phyloP scores from a whole-genome alignment of 192 early-diverging fungal species.

The Entomortierella beljakovae region DNA sequence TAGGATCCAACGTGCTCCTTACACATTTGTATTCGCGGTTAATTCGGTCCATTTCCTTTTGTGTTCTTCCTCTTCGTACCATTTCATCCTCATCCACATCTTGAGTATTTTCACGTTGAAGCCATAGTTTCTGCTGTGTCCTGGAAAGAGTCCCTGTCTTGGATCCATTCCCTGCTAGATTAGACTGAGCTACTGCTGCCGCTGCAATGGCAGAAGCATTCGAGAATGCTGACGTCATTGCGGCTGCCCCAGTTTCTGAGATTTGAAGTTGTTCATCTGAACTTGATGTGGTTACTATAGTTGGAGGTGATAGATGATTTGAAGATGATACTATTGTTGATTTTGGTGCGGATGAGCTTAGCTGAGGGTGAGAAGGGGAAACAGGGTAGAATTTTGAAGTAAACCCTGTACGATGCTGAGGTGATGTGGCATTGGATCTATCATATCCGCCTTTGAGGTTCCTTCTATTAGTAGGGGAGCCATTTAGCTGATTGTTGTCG shows the following conservation, averaged over 20 bases:
- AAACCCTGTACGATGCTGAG: conserved; percentile 31
- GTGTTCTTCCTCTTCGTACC: conserved; percentile 37
- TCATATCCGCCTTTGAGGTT: conserved; percentile 11
- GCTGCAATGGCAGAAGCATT: conserved; percentile 41
- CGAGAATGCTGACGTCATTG: conserved; percentile 25
- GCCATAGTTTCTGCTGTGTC: conserved; percentile 50
- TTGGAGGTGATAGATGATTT: conserved; percentile 36
- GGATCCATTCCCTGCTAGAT: conserved; percentile 24
- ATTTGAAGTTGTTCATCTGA: conserved; percentile 19
- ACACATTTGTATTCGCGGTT: conserved; percentile 51
- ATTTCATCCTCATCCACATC: conserved; percentile 50
- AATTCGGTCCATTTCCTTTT: conserved; percentile 48
- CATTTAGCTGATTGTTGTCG: conserved; percentile 21
- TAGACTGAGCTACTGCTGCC: conserved; percentile 45
- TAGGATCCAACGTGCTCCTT: conserved; percentile 26
- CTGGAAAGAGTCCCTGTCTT: conserved; percentile 43
- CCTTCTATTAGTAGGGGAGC: conserved; percentile 6
- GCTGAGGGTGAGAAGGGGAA: conserved; percentile 28
- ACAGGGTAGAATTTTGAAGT: conserved; percentile 46
- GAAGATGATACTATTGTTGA: conserved; percentile 16
- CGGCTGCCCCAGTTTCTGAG: conserved; percentile 6
- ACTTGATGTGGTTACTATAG: conserved; percentile 36
- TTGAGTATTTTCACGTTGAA: conserved; percentile 47
- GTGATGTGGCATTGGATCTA: conserved; percentile 33
- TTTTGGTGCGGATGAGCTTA: conserved; percentile 47